Evolutionary conservation across 73 alveolate species (phyloP), one percentile per base, ranked within the genome.

Genomic region (Paramecium bursaria): DNA sequence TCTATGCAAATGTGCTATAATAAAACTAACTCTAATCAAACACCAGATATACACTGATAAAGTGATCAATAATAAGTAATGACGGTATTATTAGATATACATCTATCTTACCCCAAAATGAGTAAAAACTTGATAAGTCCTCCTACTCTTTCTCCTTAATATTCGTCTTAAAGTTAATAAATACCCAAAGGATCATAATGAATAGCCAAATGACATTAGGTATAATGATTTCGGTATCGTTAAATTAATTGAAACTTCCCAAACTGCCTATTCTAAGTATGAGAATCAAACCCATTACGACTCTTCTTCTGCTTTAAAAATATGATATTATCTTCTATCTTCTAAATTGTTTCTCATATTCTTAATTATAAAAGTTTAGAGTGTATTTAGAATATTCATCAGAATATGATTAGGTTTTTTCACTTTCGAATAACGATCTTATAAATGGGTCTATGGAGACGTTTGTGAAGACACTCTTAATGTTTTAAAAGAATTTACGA

Each of bases 321-420:
- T 33, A 67, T 21, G 33, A 67, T 19, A 17, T 17, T 21, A 67
- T 47, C n/a, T 67, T 67, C 25, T 25, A 35, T 33, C 44, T 2
- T 39, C 82, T 67, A 67, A 67, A 67, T 67, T 67, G 22, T 21
- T 67, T 67, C 17, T 67, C 82, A 35, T 67, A 67, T 39, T 67
- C 44, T 25, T 42, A 17, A 67, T 67, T 67, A 13, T 67, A 39
- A 21, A 67, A 67, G 5, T 39, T 46, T 35, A 67, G 23, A 2
- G 60, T 25, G 6, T 39, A 0, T 19, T 67, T 67, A 6, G 82
- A 67, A 42, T 67, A 67, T 67, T 67, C 82, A 1, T 42, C 82
- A 67, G 26, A 39, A 19, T 39, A 67, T 14, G 82, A 67, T 35
- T 67, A 27, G 3, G 82, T 67, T 39, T 67, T 67, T 14, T 67